Base-by-base conservation (phyloP, 2,329 filamentous ascomycete species). In the Sarocladium brachiariae region DNA sequence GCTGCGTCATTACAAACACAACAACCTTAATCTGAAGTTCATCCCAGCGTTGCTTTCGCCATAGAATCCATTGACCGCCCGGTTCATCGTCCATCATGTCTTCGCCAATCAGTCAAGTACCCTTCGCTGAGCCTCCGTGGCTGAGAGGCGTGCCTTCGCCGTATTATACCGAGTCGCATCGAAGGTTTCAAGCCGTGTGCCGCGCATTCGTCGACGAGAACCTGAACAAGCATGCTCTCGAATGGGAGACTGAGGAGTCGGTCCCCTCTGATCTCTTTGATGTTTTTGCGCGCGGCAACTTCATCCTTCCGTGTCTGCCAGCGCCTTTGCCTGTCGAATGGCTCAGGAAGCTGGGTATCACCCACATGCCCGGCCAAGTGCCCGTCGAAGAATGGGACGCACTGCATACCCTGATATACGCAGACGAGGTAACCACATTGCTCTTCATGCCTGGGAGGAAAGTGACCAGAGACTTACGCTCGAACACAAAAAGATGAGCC, bases 361-460 rank as follows among this genome's bases (percentile, higher is more conserved):
- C 81, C 52, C 77, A 86, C 57, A 78, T 90, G 35, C 70, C 84
- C 0, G 84, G 84, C 1, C 77, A 77, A 0, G 65, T 84, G 2
- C 81, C 80, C 56, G 78, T 90, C 2, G 85, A 89, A 60, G 83
- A 90, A 23, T 90, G 83, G 69, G 85, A 88, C 59, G 83, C 84
- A 56, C 70, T 87, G 9, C 85, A 90, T 61, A 80, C 76, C 0
- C 72, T 82, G 50, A 89, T 90, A 48, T 89, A 84, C 59, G 68
- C 70, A 3, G 85, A 89, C 59, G 86, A 62, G 57, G 60, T 62
- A 41, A 18, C 37, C n/a, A n/a, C n/a, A n/a, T n/a, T n/a, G n/a
- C n/a, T n/a, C n/a, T n/a, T n/a, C n/a, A n/a, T n/a, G n/a, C n/a
- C n/a, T n/a, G n/a, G n/a, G n/a, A n/a, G n/a, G n/a, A n/a, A n/a